Base-by-base conservation (phyloP, 164 flowering plant species). In the Annona squamosa region DNA sequence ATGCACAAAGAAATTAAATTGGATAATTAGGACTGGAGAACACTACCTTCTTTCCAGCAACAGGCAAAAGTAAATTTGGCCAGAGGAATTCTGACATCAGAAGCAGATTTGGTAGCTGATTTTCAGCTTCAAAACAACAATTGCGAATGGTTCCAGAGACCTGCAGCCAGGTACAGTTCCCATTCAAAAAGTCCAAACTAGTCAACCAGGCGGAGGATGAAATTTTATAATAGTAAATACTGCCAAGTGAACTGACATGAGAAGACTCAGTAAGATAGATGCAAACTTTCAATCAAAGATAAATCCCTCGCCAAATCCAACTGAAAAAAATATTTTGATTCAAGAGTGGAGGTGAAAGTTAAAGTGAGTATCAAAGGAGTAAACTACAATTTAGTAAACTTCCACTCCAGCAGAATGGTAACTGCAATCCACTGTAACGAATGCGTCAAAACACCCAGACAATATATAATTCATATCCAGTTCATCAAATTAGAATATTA, bases 101-200 rank as follows among this genome's bases (percentile, higher is more conserved):
- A 79, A 95, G 96, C 81, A 95, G 82, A 83, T 88, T 86, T 52
- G 85, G 93, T 67, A 93, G 84, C 75, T 90, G 90, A 80, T 59
- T 86, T 75, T 93, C 98, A 71, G 99, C 97, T 78, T 93, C 97
- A 80, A 95, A 95, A 77, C 96, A 93, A 79, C 99, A 95, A 78
- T 95, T 95, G 45, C 91, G 89, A 75, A 95, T 84, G 68, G 97
- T 90, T 75, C 98, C 99, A 69, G 88, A 85, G 26, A 95, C 93
- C 97, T 93, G 81, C 45, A 72, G 73, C 26, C 52, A 67, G n/a
- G 5, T 66, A 73, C 13, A 69, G 9, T 48, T 19, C 44, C 3
- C 18, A 56, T 42, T 26, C 9, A 71, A 59, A 56, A 17, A 16
- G 13, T 37, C 19, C 43, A 63, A n/a, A 71, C 12, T 41, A 63